A percentile compares a stretch with the other conserved stretches of the same genome.
These are phyloP conservation scores for Acer yangbiense DNA, from an alignment of 345 rosid species.

Conservation along the genomic window DNA sequence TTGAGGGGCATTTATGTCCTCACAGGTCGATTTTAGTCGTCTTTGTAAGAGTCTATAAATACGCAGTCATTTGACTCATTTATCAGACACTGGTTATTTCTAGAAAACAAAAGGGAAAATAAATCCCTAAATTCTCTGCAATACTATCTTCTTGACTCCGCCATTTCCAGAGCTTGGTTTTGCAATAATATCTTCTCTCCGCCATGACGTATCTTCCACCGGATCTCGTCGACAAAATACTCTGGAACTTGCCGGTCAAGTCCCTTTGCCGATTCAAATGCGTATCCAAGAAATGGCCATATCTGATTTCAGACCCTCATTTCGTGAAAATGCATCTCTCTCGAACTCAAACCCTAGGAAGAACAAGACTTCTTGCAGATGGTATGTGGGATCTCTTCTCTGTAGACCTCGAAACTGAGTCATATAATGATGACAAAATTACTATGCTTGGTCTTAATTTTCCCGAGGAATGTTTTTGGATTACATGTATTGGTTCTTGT, in stretches of 20 bases:
- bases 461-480: background rate
- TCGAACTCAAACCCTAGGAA: background rate
- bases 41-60: no score
- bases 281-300: background rate
- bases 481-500: background rate
- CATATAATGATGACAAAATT: background rate
- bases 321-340: background rate
- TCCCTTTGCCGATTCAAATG: background rate
- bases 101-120: no score
- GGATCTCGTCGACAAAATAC: background rate
- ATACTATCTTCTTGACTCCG: no score
- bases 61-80: no score
- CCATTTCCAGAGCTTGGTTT: no score
- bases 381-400: background rate
- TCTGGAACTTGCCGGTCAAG: background rate
- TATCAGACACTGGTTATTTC: no score
- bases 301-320: background rate
- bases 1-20: no score
- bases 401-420: background rate
- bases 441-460: background rate
- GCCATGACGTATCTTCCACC: no score
- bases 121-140: no score
- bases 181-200: no score
- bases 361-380: background rate
- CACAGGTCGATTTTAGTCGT: no score